Evolutionary conservation across 441 rosid genomes (phyloP).

Genomic region (Erodium moschatum): DNA sequence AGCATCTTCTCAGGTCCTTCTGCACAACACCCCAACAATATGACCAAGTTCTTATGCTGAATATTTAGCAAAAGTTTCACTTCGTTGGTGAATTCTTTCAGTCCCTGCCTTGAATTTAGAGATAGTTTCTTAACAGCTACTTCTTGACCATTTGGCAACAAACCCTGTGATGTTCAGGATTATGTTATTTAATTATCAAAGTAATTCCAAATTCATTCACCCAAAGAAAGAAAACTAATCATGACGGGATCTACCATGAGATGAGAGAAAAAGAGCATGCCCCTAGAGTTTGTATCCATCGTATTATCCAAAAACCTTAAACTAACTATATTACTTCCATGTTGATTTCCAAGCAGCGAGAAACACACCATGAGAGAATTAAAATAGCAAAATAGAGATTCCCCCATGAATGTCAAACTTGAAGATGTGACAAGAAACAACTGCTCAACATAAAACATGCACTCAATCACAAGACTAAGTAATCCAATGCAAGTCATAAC

Average conservation of each 20-base stretch:
- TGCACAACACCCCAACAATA: conserved; percentile 64
- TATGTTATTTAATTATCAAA: background rate
- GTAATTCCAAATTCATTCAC: background rate
- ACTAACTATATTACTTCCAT: background rate
- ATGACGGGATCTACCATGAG: background rate
- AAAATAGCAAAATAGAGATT: background rate
- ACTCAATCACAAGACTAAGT: background rate
- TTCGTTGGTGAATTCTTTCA: conserved; percentile 69
- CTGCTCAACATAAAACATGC: background rate
- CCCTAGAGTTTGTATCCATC: background rate
- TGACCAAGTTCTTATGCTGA: conserved; percentile 79
- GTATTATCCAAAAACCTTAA: background rate
- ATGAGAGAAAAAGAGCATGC: too few species aligned
- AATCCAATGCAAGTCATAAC: background rate
- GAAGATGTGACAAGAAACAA: background rate
- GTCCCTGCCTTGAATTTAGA: conserved; percentile 59
- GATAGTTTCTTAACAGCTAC: conserved; percentile 85
- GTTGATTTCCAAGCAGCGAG: background rate
- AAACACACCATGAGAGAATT: too few species aligned
- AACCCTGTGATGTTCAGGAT: conserved; percentile 37
- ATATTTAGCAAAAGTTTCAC: conserved; percentile 59
- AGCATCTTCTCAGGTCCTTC: conserved; percentile 84
- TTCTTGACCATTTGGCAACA: conserved; percentile 68
- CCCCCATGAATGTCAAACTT: background rate
- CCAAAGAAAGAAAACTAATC: background rate